Evolutionary conservation across 164 flowering plant genomes (phyloP).

Genomic region (Malania oleifera): DNA sequence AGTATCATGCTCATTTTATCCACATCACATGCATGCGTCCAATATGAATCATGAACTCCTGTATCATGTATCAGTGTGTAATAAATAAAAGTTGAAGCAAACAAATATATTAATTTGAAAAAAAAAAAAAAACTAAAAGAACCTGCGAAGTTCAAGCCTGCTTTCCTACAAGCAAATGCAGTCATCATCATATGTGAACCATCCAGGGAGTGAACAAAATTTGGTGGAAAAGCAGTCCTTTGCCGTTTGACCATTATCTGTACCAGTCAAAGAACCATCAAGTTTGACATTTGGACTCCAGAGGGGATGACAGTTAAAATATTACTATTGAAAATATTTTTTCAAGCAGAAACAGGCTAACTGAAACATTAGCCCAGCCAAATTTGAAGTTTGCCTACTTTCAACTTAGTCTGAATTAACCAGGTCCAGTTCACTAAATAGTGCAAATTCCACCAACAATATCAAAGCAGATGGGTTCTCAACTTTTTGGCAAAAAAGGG

Average conservation of each 20-base stretch:
- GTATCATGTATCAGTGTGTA: not conserved
- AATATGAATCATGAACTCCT: conserved; percentile 9
- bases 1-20: conserved; percentile 1
- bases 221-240: conserved; percentile 6
- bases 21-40: conserved; percentile 7
- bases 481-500: too few species aligned
- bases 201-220: conserved; percentile 8
- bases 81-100: not conserved
- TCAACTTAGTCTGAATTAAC: too few species aligned
- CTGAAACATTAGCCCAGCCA: too few species aligned
- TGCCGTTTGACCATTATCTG: conserved; percentile 3
- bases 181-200: conserved; percentile 11
- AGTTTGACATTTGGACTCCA: too few species aligned
- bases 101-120: not conserved
- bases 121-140: not conserved
- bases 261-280: not conserved
- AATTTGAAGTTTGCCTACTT: too few species aligned
- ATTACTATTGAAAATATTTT: too few species aligned
- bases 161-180: conserved; percentile 7
- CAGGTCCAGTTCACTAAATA: too few species aligned
- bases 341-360: too few species aligned
- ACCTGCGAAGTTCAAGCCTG: conserved; percentile 6
- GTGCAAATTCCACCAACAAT: too few species aligned
- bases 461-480: too few species aligned
- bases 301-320: too few species aligned